Conservation (phyloP, 129 eudicot species). For the Artemisia argyi region DNA sequence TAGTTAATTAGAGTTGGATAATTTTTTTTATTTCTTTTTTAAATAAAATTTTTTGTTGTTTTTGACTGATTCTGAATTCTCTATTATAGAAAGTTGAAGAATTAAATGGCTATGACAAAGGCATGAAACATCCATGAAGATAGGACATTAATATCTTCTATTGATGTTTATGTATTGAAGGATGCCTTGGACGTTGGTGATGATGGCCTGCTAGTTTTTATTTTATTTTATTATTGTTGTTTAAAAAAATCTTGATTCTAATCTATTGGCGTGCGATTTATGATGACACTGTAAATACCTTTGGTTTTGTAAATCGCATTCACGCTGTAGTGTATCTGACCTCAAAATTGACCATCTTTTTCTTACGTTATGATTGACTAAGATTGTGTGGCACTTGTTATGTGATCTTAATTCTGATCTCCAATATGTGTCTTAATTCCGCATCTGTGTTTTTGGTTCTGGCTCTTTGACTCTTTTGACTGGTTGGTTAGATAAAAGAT, state of each 20-base stretch:
- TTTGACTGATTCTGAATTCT: neutral
- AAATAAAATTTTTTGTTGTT: neutral
- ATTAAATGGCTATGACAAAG: constrained; percentile 23
- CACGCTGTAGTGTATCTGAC: constrained; percentile 27
- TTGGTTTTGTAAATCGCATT: constrained; percentile 47
- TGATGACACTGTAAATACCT: constrained; percentile 51
- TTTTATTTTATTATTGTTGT: constrained; percentile 14
- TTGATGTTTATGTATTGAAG: constrained; percentile 17
- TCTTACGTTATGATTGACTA: neutral
- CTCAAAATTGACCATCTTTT: neutral
- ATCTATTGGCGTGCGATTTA: constrained; percentile 32
- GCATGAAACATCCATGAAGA: constrained; percentile 13
- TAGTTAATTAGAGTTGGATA: neutral
- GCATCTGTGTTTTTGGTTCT: neutral
- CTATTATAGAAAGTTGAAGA: constrained; percentile 21
- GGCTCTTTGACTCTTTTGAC: neutral
- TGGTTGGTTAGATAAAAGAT: constrained; percentile 1
- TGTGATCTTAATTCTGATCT: neutral
- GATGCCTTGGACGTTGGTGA: constrained; percentile 15
- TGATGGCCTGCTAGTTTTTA: constrained; percentile 12
- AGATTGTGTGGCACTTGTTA: neutral
- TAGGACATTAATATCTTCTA: constrained; percentile 18
- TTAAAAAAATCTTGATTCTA: constrained; percentile 23
- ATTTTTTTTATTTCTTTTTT: too few species aligned
- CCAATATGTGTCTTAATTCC: neutral